Base-by-base conservation (phyloP, 2,329 filamentous ascomycete genomes). In the Escovopsis sp. region DNA sequence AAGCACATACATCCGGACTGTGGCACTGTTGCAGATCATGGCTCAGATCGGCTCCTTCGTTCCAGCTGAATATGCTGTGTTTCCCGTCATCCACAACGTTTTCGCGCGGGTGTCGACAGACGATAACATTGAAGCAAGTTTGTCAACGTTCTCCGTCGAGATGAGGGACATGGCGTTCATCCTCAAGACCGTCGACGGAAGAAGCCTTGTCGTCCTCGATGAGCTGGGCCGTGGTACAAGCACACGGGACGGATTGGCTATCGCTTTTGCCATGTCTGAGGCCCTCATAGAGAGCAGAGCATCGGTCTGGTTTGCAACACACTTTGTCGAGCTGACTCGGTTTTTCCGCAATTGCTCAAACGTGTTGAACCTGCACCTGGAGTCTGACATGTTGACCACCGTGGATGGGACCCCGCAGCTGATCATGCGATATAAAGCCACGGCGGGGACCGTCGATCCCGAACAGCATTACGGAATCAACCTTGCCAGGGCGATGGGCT, bases 151-250 rank as follows among this genome's bases (percentile, higher is more conserved):
- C 56, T 85, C 88, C 0, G 73, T 86, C 0, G 91, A 98, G 60
- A 96, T 98, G 91, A 75, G 85, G 36, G 91, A 96, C 54, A 93
- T 89, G 65, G 86, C 88, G 0, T 94, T 93, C 57, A 95, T 98
- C 43, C 64, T 96, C 1, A 72, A 73, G 41, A 94, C 94, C 54
- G 75, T 95, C 43, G 80, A 87, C 49, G 68, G 70, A 6, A 73
- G 76, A 39, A 89, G 84, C 51, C 69, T 94, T 52, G 78, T 81
- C 2, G 83, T 98, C 39, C 76, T 98, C 40, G 91, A 98, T 52
- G 91, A 98, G 55, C 73, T 98, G 4, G 89, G 91, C 0, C 75
- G 91, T 26, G 89, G 87, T 1, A 98, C 91, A 0, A 91, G 85
- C 55, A 89, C 84, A 0, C 73, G 80, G 23, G 91, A 98, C 55